These are phyloP conservation scores for Colletotrichum sp. DNA, from an alignment of 2,329 filamentous ascomycete species.

Conservation along the genomic window DNA sequence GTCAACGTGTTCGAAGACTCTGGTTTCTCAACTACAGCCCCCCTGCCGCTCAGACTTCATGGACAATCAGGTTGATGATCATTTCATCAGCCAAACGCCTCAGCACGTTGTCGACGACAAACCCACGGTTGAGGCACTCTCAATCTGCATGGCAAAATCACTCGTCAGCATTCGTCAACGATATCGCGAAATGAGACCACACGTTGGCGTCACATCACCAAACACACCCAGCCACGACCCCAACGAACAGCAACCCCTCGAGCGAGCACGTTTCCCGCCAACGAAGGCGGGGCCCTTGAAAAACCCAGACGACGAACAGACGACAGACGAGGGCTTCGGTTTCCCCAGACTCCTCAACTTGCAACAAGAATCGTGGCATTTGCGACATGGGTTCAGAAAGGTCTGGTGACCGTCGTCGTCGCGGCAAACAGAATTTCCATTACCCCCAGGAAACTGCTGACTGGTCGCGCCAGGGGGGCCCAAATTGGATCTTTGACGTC, in stretches of 20 bases:
- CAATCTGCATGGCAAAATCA: not conserved
- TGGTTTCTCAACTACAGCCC: not conserved
- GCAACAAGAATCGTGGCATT: constrained; percentile 8
- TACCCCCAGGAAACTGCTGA: constrained; percentile 21
- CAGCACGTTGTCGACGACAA: not conserved
- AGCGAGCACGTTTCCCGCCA: constrained; percentile 1
- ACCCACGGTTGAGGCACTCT: not conserved
- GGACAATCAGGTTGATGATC: not conserved
- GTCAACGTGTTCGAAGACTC: not conserved
- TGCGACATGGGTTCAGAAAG: not conserved
- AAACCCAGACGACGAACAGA: not conserved
- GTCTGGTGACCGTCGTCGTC: constrained; percentile 13
- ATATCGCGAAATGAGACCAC: not conserved
- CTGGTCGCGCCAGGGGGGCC: not conserved
- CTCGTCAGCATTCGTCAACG: not conserved
- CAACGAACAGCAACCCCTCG: not conserved
- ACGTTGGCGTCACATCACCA: not conserved
- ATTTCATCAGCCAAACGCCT: not conserved
- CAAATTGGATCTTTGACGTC: constrained; percentile 8
- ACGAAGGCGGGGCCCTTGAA: not conserved
- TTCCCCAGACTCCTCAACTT: not conserved
- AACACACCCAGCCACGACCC: not conserved
- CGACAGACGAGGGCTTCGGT: not conserved
- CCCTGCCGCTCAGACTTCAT: not conserved
- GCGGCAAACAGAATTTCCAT: constrained; percentile 15